Conservation (phyloP, 805 yeast species). For the Candida chilensis region DNA sequence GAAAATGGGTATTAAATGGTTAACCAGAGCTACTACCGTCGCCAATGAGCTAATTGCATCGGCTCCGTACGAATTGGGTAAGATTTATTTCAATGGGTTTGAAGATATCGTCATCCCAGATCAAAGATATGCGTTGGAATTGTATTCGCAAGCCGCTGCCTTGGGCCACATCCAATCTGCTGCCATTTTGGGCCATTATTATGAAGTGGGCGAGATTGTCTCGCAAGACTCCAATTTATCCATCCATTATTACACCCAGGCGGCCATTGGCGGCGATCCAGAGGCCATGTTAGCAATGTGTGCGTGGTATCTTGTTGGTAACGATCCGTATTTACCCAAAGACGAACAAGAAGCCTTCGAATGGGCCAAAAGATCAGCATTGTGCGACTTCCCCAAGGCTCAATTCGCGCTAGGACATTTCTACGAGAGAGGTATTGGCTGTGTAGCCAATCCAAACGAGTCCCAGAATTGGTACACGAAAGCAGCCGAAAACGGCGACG, state of each 20-base stretch:
- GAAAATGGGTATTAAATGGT: conserved; percentile 88
- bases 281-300: conserved; percentile 88
- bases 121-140: conserved; percentile 71
- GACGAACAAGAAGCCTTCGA: conserved; percentile 85
- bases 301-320: conserved; percentile 94
- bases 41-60: conserved; percentile 82
- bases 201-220: conserved; percentile 72
- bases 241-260: conserved; percentile 87
- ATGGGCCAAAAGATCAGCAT: conserved; percentile 90
- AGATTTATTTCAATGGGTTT: conserved; percentile 77
- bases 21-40: conserved; percentile 73
- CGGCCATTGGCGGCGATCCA: conserved; percentile 83
- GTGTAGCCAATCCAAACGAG: conserved; percentile 43
- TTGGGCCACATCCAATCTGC: conserved; percentile 81
- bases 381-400: conserved; percentile 66
- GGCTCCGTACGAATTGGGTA: conserved; percentile 92
- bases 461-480: conserved; percentile 69
- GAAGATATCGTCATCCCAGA: conserved; percentile 83
- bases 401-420: conserved; percentile 81
- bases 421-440: conserved; percentile 82
- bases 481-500: conserved; percentile 56
- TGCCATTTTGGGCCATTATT: conserved; percentile 68
- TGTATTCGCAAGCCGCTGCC: conserved; percentile 82
- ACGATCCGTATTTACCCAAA: conserved; percentile 69
- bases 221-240: conserved; percentile 77